Base-by-base conservation (phyloP, 305 asterid species). In the Plantago lanceolata region DNA sequence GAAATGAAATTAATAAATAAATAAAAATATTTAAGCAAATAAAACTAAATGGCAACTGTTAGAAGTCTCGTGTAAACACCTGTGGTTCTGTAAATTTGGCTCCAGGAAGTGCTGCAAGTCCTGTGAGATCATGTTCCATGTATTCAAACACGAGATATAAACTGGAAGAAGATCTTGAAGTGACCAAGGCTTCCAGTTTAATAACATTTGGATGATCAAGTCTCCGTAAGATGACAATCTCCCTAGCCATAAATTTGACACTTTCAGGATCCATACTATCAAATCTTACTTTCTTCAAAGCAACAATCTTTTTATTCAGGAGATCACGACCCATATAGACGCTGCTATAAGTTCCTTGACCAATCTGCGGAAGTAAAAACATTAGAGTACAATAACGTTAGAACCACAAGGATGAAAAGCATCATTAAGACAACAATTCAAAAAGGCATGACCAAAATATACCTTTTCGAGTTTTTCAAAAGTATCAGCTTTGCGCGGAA, bases 161-260 rank as follows among this genome's bases (percentile, higher is more conserved):
- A 61, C 65, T 61, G 43, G 21, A 61, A 9, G 44, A 47, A 19
- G 44, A 43, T 61, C 65, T 61, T 61, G 65, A 61, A 20, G 65
- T 61, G 21, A 47, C 65, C 26, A 61, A 33, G 47, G 54, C 65
- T 61, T 61, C 65, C 47, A 61, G 65, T 24, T 61, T 61, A 45
- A 61, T 61, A 45, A 61, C 48, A 61, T 61, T 61, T 1, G 65
- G 65, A 45, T 61, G 65, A 28, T 61, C 65, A 16, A 61, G 65
- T 3, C 28, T 48, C 53, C 44, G 44, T 47, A 61, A 45, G 17
- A 61, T 45, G 49, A 61, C 26, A 47, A 61, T 61, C 53, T 61
- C 65, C 24, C 65, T 61, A 43, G 65, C 65, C 65, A 61, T 61
- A 7, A 61, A 61, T 45, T 24, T 61, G 18, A 44, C 65, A 61